Evolutionary conservation across 2,329 filamentous ascomycete species (phyloP).

Genomic region (Leptographium lundbergii): DNA sequence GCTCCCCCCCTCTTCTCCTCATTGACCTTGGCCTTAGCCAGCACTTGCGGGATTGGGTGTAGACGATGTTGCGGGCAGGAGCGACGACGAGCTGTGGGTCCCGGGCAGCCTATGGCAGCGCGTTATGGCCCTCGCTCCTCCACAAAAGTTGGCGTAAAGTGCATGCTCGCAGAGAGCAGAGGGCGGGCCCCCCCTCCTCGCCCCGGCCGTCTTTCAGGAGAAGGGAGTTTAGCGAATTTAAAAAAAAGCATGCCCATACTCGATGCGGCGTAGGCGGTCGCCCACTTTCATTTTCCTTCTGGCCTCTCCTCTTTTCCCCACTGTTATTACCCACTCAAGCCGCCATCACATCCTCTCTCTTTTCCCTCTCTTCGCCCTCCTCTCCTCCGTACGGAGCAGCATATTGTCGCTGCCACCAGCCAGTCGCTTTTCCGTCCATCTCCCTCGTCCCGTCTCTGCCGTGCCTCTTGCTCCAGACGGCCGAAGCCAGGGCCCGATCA

Average conservation of each 20-base stretch:
- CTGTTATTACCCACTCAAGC: neutral
- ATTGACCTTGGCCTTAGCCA: neutral
- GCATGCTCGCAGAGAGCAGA: neutral
- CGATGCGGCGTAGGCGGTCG: neutral
- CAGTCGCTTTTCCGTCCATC: neutral
- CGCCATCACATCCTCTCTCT: neutral
- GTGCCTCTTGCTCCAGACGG: neutral
- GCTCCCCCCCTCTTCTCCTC: neutral
- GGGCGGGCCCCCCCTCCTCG: neutral
- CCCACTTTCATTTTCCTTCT: neutral
- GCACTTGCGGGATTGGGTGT: neutral
- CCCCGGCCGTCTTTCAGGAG: neutral
- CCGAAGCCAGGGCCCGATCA: neutral
- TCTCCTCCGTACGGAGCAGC: neutral
- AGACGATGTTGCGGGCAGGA: neutral
- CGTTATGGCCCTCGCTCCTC: conserved; percentile 1
- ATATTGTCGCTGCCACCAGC: neutral
- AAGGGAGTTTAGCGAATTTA: neutral
- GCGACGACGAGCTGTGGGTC: neutral
- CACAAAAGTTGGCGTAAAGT: neutral
- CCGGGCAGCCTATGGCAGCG: neutral
- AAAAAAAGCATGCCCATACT: neutral
- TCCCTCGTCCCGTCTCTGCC: neutral
- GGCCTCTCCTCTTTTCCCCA: neutral
- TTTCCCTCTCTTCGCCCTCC: neutral